phyloP scores from a whole-genome alignment of 495 filamentous ascomycete species.

The Lichina pygmaea region DNA sequence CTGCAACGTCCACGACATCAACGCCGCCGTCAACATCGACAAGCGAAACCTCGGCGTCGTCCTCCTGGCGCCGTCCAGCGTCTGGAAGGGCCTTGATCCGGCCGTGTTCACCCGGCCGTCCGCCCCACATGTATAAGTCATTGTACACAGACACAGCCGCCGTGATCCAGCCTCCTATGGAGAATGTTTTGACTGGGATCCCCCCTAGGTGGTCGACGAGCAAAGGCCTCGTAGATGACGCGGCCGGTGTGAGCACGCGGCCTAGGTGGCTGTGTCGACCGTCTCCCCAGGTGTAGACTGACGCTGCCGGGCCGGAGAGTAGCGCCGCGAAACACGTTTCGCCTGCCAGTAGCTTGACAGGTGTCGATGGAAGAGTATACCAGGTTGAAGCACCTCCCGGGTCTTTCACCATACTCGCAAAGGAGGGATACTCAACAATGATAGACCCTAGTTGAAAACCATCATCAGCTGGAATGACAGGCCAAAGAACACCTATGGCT shows the following conservation, averaged over 20 bases:
- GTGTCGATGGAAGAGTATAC: background rate
- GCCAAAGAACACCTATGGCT: background rate
- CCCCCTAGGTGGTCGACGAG: slow-evolving; percentile 20
- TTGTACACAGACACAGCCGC: slow-evolving; percentile 27
- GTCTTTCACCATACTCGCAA: background rate
- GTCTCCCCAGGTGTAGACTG: slow-evolving; percentile 34
- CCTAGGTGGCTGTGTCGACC: slow-evolving; percentile 16
- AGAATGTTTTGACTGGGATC: slow-evolving; percentile 25
- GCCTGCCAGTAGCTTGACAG: background rate
- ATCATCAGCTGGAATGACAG: background rate
- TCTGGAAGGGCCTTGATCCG: slow-evolving; percentile 8
- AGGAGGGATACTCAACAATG: background rate
- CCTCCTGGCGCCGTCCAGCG: slow-evolving; percentile 11
- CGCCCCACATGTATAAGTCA: slow-evolving; percentile 42
- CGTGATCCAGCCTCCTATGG: slow-evolving; percentile 23
- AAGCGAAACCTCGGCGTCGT: slow-evolving; percentile 5
- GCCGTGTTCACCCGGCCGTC: background rate
- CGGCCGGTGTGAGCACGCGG: slow-evolving; percentile 5
- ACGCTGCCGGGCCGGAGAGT: slow-evolving; percentile 22
- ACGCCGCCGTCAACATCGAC: slow-evolving; percentile 12
- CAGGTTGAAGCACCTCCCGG: background rate
- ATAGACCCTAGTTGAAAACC: background rate
- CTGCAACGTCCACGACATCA: slow-evolving; percentile 26
- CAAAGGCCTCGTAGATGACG: slow-evolving; percentile 8
- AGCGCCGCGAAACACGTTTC: background rate